Conservation (phyloP, 2,329 filamentous ascomycete genomes). For the Podosphaera xanthii region DNA sequence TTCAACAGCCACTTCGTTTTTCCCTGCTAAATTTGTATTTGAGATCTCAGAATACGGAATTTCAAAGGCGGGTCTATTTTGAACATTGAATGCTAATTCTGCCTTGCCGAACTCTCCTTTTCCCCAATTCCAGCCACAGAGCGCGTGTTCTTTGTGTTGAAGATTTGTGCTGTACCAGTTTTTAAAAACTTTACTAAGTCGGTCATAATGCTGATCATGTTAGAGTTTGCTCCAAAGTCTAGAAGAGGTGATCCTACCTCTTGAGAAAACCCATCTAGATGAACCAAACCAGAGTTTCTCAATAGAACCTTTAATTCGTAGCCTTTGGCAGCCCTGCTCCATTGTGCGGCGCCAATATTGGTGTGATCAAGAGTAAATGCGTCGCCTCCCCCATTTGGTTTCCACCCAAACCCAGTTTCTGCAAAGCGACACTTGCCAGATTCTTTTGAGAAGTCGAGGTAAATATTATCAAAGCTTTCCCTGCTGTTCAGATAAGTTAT, state of each 20-base stretch:
- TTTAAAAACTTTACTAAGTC: slow-evolving; percentile 81
- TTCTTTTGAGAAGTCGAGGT: slow-evolving; percentile 84
- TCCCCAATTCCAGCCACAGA: slow-evolving; percentile 98
- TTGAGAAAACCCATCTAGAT: slow-evolving; percentile 84
- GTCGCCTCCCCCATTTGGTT: slow-evolving; percentile 64
- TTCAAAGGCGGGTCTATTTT: slow-evolving; percentile 90
- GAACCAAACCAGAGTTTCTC: slow-evolving; percentile 63
- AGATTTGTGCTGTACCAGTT: slow-evolving; percentile 92
- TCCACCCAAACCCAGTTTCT: slow-evolving; percentile 89
- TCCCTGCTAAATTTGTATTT: slow-evolving; percentile 91
- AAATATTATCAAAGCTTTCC: slow-evolving; percentile 94
- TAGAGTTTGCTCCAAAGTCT: slow-evolving; percentile 2
- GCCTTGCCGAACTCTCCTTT: slow-evolving; percentile 93
- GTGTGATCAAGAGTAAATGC: slow-evolving; percentile 80
- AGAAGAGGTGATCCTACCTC: slow-evolving; percentile 29
- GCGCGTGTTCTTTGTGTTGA: slow-evolving; percentile 78
- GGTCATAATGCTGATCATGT: slow-evolving; percentile 52
- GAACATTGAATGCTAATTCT: slow-evolving; percentile 88
- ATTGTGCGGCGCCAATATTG: slow-evolving; percentile 73
- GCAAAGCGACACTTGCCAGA: slow-evolving; percentile 85
- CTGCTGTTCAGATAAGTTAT: slow-evolving; percentile 16
- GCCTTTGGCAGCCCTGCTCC: slow-evolving; percentile 80
- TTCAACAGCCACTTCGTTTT: slow-evolving; percentile 93
- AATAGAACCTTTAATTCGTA: slow-evolving; percentile 85
- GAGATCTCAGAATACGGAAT: slow-evolving; percentile 93